Percentiles rank a stretch among this genome's conserved stretches.
Evolutionary conservation across 2,329 filamentous ascomycete genomes (phyloP).

Genomic region (Decorospora gaudefroyi): DNA sequence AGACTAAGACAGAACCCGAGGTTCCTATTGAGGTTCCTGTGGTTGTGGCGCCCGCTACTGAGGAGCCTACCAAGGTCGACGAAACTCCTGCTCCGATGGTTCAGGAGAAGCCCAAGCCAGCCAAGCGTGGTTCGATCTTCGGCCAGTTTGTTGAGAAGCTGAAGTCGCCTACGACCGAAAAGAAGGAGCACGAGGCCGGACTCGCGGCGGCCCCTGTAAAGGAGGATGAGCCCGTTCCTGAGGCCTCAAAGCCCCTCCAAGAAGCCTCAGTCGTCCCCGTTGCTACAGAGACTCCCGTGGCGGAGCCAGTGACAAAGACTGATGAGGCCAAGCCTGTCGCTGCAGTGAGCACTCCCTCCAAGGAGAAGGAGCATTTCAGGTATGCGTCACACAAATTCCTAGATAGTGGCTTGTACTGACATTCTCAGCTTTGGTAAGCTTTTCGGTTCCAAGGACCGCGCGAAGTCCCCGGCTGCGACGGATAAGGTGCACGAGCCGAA

Average conservation of each 20-base stretch:
- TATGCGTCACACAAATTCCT: too few species aligned
- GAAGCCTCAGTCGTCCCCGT: constrained; percentile 50
- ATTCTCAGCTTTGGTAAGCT: constrained; percentile 59
- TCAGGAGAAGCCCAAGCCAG: constrained; percentile 60
- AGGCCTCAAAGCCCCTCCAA: constrained; percentile 41
- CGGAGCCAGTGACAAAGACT: constrained; percentile 34
- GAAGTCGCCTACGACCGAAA: constrained; percentile 59
- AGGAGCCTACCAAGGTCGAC: constrained; percentile 55
- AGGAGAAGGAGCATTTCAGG: constrained; percentile 57
- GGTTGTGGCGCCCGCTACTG: constrained; percentile 20
- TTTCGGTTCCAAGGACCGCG: constrained; percentile 58
- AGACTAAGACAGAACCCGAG: constrained; percentile 55
- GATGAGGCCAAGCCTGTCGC: constrained; percentile 41
- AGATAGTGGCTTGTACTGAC: too few species aligned
- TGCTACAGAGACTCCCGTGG: constrained; percentile 33
- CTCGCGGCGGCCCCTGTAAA: constrained; percentile 54
- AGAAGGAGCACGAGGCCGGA: constrained; percentile 70
- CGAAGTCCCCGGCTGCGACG: constrained; percentile 48
- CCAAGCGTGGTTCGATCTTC: constrained; percentile 87
- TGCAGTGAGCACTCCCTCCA: constrained; percentile 45
- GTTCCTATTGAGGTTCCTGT: too few species aligned
- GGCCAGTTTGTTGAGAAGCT: constrained; percentile 69
- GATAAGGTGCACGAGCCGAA: constrained; percentile 47
- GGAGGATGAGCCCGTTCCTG: constrained; percentile 51
- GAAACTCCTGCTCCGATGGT: constrained; percentile 46